phyloP scores from a whole-genome alignment of 106 monocot genomes.

The Ottelia alismoides region DNA sequence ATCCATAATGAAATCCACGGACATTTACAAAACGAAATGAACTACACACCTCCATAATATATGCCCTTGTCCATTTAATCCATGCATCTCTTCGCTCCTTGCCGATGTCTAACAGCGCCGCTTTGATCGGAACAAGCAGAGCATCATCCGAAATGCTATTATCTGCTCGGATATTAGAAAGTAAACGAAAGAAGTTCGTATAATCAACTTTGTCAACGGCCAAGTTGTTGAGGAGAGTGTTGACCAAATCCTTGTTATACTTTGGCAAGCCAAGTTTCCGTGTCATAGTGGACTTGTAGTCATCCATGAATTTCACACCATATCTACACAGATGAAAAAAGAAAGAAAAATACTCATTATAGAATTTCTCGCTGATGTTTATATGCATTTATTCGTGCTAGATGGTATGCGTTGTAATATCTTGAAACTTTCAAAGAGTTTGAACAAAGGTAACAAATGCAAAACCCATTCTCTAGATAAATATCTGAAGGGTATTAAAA shows the following conservation, averaged over 20 bases:
- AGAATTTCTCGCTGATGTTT: no score
- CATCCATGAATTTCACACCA: constrained; percentile 91
- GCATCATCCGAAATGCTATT: constrained; percentile 37
- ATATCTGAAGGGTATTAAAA: neutral
- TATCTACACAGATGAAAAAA: no score
- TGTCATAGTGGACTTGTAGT: constrained; percentile 90
- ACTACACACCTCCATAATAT: constrained; percentile 68
- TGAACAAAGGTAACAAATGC: no score
- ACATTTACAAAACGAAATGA: neutral
- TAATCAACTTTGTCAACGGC: constrained; percentile 98
- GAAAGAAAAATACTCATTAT: no score
- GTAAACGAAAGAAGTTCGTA: constrained; percentile 88
- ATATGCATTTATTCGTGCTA: no score
- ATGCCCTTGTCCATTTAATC: constrained; percentile 68
- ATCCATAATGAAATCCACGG: neutral
- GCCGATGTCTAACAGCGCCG: constrained; percentile 83
- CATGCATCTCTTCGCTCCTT: constrained; percentile 76
- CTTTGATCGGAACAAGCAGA: constrained; percentile 68
- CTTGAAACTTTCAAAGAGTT: no score
- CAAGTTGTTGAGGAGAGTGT: constrained; percentile 88
- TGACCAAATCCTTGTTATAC: constrained; percentile 85
- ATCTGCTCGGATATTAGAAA: constrained; percentile 74
- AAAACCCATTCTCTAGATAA: no score
- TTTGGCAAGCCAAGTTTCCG: constrained; percentile 71
- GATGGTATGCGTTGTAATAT: no score